phyloP scores from a whole-genome alignment of 2,329 filamentous ascomycete species.

The Microcyclospora pomicola region DNA sequence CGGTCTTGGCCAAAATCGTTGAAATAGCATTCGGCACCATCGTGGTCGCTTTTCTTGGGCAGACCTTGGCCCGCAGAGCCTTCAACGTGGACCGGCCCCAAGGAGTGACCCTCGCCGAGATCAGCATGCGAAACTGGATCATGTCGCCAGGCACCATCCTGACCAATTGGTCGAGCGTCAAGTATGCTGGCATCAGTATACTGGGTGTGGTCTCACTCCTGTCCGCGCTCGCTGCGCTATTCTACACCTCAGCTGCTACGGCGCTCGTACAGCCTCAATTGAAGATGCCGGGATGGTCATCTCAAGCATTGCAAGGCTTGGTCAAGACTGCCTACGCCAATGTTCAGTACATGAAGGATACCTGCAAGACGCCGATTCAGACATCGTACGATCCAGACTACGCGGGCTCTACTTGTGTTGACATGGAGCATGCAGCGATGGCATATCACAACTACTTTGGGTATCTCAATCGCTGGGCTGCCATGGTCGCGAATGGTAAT shows the following conservation, averaged over 20 bases:
- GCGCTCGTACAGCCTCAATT: slow-evolving; percentile 63
- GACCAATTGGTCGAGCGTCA: slow-evolving; percentile 52
- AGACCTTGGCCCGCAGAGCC: slow-evolving; percentile 57
- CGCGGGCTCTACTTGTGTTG: slow-evolving; percentile 45
- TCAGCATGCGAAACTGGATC: slow-evolving; percentile 62
- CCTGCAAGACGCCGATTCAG: slow-evolving; percentile 50
- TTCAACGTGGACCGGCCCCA: slow-evolving; percentile 37
- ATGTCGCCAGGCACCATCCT: slow-evolving; percentile 49
- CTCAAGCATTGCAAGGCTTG: slow-evolving; percentile 38
- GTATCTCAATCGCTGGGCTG: slow-evolving; percentile 19
- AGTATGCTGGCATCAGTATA: slow-evolving; percentile 48
- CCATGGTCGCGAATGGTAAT: slow-evolving; percentile 41
- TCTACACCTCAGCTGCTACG: slow-evolving; percentile 67
- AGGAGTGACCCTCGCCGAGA: slow-evolving; percentile 61
- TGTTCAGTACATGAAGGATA: slow-evolving; percentile 36
- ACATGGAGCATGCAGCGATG: slow-evolving; percentile 56
- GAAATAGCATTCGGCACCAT: slow-evolving; percentile 67
- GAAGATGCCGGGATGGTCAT: slow-evolving; percentile 41
- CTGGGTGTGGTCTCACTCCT: slow-evolving; percentile 51
- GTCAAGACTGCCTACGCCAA: slow-evolving; percentile 54
- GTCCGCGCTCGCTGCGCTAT: slow-evolving; percentile 50
- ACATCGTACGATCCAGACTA: slow-evolving; percentile 25
- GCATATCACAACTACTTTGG: slow-evolving; percentile 56
- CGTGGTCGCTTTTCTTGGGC: slow-evolving; percentile 60
- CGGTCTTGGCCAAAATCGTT: slow-evolving; percentile 60